A percentile compares a stretch with the other conserved stretches of the same genome.
These are phyloP conservation scores for Neonectria neomacrospora DNA, from an alignment of 2,329 filamentous ascomycete genomes.

Conservation along the genomic window DNA sequence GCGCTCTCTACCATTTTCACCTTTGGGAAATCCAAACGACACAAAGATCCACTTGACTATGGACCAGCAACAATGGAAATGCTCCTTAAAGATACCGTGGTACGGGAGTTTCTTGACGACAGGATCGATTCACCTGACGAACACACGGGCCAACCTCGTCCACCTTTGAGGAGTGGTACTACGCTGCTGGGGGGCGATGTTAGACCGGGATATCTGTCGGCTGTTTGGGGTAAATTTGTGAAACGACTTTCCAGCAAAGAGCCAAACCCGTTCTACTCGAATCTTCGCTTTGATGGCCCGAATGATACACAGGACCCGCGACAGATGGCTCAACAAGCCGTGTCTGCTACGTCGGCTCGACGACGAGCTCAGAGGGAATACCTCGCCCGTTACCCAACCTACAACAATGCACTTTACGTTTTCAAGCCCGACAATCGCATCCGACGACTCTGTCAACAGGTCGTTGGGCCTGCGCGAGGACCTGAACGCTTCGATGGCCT, in stretches of 20 bases:
- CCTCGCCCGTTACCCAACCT: constrained; percentile 83
- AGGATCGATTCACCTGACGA: constrained; percentile 47
- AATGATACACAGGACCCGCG: constrained; percentile 86
- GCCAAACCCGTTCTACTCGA: constrained; percentile 95
- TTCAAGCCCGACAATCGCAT: constrained; percentile 83
- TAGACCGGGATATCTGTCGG: constrained; percentile 68
- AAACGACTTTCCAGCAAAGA: constrained; percentile 72
- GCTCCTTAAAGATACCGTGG: constrained; percentile 95
- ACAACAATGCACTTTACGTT: constrained; percentile 92
- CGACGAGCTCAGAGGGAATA: constrained; percentile 93
- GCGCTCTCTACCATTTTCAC: constrained; percentile 78
- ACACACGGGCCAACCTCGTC: constrained; percentile 45
- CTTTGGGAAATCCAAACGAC: constrained; percentile 67
- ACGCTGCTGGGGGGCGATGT: constrained; percentile 55
- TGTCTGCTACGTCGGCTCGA: constrained; percentile 82
- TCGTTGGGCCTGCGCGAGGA: constrained; percentile 92
- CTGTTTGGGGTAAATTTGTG: constrained; percentile 69
- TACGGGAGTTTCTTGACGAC: constrained; percentile 90
- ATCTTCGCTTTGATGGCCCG: constrained; percentile 72
- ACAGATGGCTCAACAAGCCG: constrained; percentile 89
- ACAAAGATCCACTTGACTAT: constrained; percentile 88
- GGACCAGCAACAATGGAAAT: constrained; percentile 93
- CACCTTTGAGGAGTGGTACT: constrained; percentile 48
- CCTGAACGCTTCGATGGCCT: constrained; percentile 88
- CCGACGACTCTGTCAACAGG: constrained; percentile 83